Base-by-base conservation (phyloP, 371 early-diverging fungal genomes). In the Actinomucor elegans region DNA sequence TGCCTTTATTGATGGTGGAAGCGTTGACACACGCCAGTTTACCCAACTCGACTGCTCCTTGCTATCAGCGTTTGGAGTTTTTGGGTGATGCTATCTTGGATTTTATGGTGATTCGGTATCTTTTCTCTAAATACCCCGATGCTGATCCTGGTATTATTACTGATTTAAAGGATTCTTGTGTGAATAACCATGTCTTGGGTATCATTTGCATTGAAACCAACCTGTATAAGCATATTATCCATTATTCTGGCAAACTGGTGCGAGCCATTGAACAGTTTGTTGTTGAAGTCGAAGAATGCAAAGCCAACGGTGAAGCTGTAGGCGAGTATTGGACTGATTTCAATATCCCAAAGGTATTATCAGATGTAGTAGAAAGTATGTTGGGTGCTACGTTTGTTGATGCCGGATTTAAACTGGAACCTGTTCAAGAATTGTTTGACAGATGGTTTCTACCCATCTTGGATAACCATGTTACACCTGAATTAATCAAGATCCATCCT, bases 31-130 rank as follows among this genome's bases (percentile, higher is more conserved):
- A 96, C 62, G 83, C 92, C 18, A 87, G 89, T 50, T 75, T 81
- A 6, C 76, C 83, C 17, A 77, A 80, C 34, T 67, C 76, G 0
- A 67, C 68, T 12, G 75, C 80, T 0, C 65, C 76, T 9, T 92
- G 91, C 56, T 97, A 94, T 59, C 91, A 97, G 69, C 88, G 97
- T 4, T 77, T 98, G 2, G 97, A 98, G 72, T 97, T 91, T 61
- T 61, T 97, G 43, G 98, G 98, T n/a, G 97, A 98, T 65, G 90
- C 96, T 0, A 83, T 96, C 8, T 63, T 97, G 15, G 94, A 93
- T 55, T 92, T 86, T 60, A 71, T 92, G 49, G 83, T 91, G 0
- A 87, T 91, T 8, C 73, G 80, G 15, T 80, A 91, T 42, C 80
- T 93, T 44, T 96, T 77, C 56, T 55, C 79, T 14, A 77, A 74